Percentiles rank a stretch among this genome's conserved stretches.
Conservation (phyloP, 306 rosid species). For the Alnus rubra region DNA sequence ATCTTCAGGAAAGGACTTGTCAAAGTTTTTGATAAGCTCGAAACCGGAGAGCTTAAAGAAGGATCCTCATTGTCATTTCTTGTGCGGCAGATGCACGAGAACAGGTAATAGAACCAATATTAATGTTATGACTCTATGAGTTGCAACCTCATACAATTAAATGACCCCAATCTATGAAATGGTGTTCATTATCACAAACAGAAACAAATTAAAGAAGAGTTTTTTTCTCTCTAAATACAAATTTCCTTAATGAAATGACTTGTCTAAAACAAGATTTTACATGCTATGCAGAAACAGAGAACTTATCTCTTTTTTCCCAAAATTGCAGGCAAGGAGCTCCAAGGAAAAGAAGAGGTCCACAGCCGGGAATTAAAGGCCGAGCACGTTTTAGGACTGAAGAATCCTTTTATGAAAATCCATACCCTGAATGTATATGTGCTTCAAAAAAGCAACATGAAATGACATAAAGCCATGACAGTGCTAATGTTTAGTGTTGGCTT, state of each 20-base stretch:
- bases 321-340: conserved; percentile 81
- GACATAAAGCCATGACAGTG: conserved; percentile 20
- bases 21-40: conserved; percentile 72
- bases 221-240: neutral
- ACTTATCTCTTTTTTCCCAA: conserved; percentile 23
- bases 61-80: conserved; percentile 49
- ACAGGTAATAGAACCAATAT: neutral
- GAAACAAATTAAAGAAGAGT: neutral
- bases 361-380: conserved; percentile 73
- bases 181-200: neutral
- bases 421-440: conserved; percentile 89
- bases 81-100: conserved; percentile 32
- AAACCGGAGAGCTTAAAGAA: conserved; percentile 59
- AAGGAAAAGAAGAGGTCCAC: conserved; percentile 71
- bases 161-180: neutral
- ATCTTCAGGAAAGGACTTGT: conserved; percentile 79
- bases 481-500: neutral
- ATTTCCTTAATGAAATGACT: neutral
- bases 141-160: neutral
- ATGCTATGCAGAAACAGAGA: conserved; percentile 11
- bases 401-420: conserved; percentile 83
- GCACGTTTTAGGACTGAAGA: conserved; percentile 85
- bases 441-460: conserved; percentile 39
- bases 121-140: neutral
- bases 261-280: neutral